Evolutionary conservation across 2,329 filamentous ascomycete genomes (phyloP).

Genomic region (Xylaria sp.): DNA sequence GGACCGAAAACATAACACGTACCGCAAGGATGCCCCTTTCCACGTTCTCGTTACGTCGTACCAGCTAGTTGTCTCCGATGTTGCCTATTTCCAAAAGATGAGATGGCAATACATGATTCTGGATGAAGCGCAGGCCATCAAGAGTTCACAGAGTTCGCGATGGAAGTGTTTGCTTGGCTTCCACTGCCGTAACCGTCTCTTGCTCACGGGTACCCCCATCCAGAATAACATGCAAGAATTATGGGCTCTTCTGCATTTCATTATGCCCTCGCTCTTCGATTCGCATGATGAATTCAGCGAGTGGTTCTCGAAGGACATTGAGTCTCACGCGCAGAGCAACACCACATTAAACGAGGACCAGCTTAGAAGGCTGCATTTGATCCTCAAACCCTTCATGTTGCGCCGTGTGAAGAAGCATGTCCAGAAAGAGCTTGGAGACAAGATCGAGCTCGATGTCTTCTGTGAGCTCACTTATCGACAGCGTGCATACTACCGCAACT

Average conservation of each 20-base stretch:
- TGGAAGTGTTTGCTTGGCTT: slow-evolving; percentile 97
- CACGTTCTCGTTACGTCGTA: slow-evolving; percentile 98
- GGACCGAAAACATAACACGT: slow-evolving; percentile 97
- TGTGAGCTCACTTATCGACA: slow-evolving; percentile 97
- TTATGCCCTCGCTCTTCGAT: slow-evolving; percentile 99
- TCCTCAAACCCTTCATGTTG: slow-evolving; percentile 99
- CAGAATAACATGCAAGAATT: slow-evolving; percentile 99
- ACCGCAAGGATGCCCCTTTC: slow-evolving; percentile 92
- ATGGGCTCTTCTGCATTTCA: slow-evolving; percentile 98
- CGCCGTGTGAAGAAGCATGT: slow-evolving; percentile 99
- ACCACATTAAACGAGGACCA: slow-evolving; percentile 99
- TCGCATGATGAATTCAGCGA: slow-evolving; percentile 93
- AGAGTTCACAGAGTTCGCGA: slow-evolving; percentile 93
- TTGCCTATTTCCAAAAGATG: slow-evolving; percentile 98
- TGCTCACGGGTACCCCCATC: slow-evolving; percentile 96
- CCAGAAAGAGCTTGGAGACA: slow-evolving; percentile 98
- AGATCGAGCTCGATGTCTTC: slow-evolving; percentile 96
- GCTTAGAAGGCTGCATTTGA: slow-evolving; percentile 97
- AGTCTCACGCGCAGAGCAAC: slow-evolving; percentile 98
- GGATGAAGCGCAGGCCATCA: slow-evolving; percentile 98
- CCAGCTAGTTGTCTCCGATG: slow-evolving; percentile 94
- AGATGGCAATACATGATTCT: slow-evolving; percentile 99
- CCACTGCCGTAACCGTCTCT: slow-evolving; percentile 91
- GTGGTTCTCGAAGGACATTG: slow-evolving; percentile 96
- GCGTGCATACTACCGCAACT: slow-evolving; percentile 88